Conservation (phyloP, 2,329 filamentous ascomycete genomes). For the Botrytis elliptica region DNA sequence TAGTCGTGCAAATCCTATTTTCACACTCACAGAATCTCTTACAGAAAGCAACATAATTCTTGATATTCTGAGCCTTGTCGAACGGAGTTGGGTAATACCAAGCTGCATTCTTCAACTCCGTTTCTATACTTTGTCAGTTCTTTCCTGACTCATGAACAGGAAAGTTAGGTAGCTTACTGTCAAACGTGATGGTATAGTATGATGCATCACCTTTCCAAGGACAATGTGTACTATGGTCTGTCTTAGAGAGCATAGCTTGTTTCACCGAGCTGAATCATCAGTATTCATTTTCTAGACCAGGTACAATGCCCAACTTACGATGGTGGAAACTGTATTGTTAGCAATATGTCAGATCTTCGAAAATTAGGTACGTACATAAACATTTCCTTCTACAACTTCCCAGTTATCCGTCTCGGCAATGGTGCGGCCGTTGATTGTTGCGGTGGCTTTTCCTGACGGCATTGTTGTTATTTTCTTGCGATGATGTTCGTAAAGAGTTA, state of each 20-base stretch:
- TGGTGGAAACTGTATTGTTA: constrained; percentile 40
- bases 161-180: constrained; percentile 33
- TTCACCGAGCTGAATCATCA: constrained; percentile 40
- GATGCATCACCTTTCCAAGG: constrained; percentile 49
- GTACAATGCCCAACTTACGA: constrained; percentile 31
- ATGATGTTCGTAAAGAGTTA: not conserved
- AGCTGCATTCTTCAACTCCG: constrained; percentile 45
- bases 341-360: not conserved
- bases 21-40: constrained; percentile 32
- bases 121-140: constrained; percentile 32
- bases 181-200: constrained; percentile 49
- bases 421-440: constrained; percentile 46
- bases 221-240: constrained; percentile 44
- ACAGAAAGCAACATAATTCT: constrained; percentile 49
- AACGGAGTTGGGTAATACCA: constrained; percentile 48
- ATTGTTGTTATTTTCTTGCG: constrained; percentile 18
- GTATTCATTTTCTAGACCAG: not conserved
- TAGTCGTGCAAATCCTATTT: not conserved
- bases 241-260: constrained; percentile 43
- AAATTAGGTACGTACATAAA: constrained; percentile 43
- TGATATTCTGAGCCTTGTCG: constrained; percentile 45
- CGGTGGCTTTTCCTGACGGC: constrained; percentile 36
- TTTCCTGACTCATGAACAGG: not conserved
- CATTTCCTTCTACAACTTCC: constrained; percentile 49
- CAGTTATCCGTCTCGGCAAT: constrained; percentile 48